phyloP scores from a whole-genome alignment of 2,329 filamentous ascomycete species.

The Pseudophaeomoniella oleicola region DNA sequence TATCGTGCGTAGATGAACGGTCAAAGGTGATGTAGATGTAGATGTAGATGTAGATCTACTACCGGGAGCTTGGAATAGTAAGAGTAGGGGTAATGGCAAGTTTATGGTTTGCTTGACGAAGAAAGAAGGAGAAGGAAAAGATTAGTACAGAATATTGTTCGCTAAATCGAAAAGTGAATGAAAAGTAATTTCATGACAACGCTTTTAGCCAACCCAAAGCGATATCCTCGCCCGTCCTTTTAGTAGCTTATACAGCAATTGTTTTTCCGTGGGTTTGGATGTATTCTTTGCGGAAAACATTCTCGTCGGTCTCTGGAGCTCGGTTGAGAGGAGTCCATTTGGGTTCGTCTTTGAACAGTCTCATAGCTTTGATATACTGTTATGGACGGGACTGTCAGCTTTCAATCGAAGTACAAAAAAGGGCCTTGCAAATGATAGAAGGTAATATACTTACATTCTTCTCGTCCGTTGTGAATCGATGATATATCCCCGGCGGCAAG shows the following conservation, averaged over 20 bases:
- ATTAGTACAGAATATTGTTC: too few species aligned
- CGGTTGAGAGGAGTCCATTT: conserved; percentile 96
- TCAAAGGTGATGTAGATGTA: too few species aligned
- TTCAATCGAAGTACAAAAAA: conserved; percentile 2
- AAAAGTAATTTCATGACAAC: too few species aligned
- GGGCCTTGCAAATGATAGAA: background rate
- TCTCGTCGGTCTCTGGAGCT: conserved; percentile 59
- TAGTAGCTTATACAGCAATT: background rate
- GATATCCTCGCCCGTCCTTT: too few species aligned
- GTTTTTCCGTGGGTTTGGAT: conserved; percentile 26
- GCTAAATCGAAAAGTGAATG: too few species aligned
- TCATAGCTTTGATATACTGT: conserved; percentile 89
- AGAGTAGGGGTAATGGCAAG: too few species aligned
- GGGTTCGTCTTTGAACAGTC: conserved; percentile 93
- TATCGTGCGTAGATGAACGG: too few species aligned
- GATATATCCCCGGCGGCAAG: conserved; percentile 87
- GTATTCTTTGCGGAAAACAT: conserved; percentile 67
- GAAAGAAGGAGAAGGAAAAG: too few species aligned
- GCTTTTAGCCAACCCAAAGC: too few species aligned
- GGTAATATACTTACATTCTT: conserved; percentile 54
- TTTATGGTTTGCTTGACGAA: too few species aligned
- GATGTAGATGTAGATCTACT: too few species aligned
- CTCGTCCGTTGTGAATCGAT: conserved; percentile 89
- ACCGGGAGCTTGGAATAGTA: too few species aligned
- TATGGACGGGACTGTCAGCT: conserved; percentile 1